phyloP scores from a whole-genome alignment of 2,329 filamentous ascomycete genomes.

The Calcarisporium arbuscula region DNA sequence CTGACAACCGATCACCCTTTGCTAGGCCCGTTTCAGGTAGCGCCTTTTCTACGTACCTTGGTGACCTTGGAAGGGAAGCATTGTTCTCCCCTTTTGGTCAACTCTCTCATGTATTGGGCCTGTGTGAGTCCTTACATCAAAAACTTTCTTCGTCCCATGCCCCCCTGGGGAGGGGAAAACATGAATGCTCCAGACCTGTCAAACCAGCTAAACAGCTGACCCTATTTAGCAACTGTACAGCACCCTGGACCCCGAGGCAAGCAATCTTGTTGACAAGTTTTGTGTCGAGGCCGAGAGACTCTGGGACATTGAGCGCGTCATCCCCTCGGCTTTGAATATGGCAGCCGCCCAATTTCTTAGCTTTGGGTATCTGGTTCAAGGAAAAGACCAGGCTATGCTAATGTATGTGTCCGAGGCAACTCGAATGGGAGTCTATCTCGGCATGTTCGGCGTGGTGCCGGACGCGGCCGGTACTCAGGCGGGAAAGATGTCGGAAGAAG shows the following conservation, averaged over 20 bases:
- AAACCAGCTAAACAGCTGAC: no score
- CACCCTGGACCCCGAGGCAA: conserved; percentile 18
- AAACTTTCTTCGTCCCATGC: no score
- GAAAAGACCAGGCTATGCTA: conserved; percentile 27
- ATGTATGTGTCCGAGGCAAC: conserved; percentile 21
- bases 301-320: conserved; percentile 14
- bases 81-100: conserved; percentile 27
- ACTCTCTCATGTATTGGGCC: conserved; percentile 26
- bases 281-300: conserved; percentile 20
- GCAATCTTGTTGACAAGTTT: conserved; percentile 14
- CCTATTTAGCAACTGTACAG: conserved; percentile 27
- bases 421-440: conserved; percentile 22
- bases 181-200: no score
- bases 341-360: conserved; percentile 26
- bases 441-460: conserved; percentile 19
- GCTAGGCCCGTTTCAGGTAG: conserved; percentile 27
- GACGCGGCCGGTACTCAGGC: conserved; percentile 1
- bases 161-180: no score
- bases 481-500: conserved; percentile 1
- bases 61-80: conserved; percentile 13
- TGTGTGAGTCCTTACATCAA: conserved; percentile 20
- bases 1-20: conserved; percentile 32
- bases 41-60: conserved; percentile 27
- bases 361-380: conserved; percentile 25
- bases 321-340: conserved; percentile 19